These are phyloP conservation scores for Crinitomyces ghanaensis DNA, from an alignment of 805 yeast species.

Conservation along the genomic window DNA sequence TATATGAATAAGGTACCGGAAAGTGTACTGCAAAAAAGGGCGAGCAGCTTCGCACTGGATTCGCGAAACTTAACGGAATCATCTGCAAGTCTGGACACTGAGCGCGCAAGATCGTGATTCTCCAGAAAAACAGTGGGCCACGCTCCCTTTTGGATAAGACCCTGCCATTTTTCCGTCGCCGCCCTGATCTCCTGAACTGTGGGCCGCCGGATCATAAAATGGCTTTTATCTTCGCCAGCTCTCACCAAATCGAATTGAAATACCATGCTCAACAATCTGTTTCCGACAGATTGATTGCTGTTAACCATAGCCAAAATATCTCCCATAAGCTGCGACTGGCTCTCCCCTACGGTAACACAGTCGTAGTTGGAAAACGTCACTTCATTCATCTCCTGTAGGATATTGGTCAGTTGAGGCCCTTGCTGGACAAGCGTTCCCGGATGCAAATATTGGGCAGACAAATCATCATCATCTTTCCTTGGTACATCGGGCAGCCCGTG, in stretches of 20 bases:
- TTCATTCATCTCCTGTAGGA: conserved; percentile 39
- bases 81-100: conserved; percentile 36
- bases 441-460: conserved; percentile 33
- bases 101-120: conserved; percentile 49
- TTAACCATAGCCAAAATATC: conserved; percentile 22
- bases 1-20: conserved; percentile 46
- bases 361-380: conserved; percentile 36
- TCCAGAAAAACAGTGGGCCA: conserved; percentile 47
- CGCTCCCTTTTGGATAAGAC: conserved; percentile 20
- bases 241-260: conserved; percentile 24
- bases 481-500: conserved; percentile 40
- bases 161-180: conserved; percentile 6
- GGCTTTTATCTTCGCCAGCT: conserved; percentile 4
- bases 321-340: conserved; percentile 29
- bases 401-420: conserved; percentile 50
- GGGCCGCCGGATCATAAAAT: conserved; percentile 14
- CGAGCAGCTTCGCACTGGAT: conserved; percentile 37
- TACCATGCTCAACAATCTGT: conserved; percentile 29
- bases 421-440: conserved; percentile 26
- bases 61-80: conserved; percentile 28
- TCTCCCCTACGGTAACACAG: conserved; percentile 49
- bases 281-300: too few relatives aligned
- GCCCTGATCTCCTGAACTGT: conserved; percentile 6
- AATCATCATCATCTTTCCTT: conserved; percentile 31
- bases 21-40: conserved; percentile 34